These are phyloP conservation scores for Zygoascus hellenicus DNA, from an alignment of 1,139 yeast genomes.

Conservation along the genomic window DNA sequence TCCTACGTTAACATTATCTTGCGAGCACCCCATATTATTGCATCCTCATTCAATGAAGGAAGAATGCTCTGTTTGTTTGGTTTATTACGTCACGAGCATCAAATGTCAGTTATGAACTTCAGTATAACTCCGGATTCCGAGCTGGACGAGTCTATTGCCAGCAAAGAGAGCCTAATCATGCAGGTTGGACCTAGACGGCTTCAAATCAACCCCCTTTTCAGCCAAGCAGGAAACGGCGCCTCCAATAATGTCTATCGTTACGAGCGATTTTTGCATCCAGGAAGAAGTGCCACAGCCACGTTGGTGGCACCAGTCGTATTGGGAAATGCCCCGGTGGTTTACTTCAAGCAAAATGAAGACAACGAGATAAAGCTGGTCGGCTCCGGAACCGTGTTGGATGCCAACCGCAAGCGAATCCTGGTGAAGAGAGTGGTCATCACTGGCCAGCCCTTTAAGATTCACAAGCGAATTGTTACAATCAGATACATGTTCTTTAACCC, in stretches of 20 bases:
- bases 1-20: slow-evolving; percentile 52
- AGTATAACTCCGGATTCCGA: slow-evolving; percentile 86
- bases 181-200: slow-evolving; percentile 94
- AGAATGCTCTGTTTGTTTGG: slow-evolving; percentile 64
- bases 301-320: slow-evolving; percentile 86
- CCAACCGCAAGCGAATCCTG: slow-evolving; percentile 76
- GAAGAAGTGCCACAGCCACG: slow-evolving; percentile 72
- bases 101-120: slow-evolving; percentile 75
- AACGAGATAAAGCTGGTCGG: slow-evolving; percentile 60
- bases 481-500: slow-evolving; percentile 97
- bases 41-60: slow-evolving; percentile 19
- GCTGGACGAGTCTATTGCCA: slow-evolving; percentile 61
- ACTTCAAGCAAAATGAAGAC: slow-evolving; percentile 38
- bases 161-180: slow-evolving; percentile 71
- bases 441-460: slow-evolving; percentile 93
- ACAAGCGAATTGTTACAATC: slow-evolving; percentile 83
- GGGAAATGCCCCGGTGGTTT: slow-evolving; percentile 47
- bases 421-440: slow-evolving; percentile 88
- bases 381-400: slow-evolving; percentile 82
- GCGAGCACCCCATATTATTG: slow-evolving; percentile 51
- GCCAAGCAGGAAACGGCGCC: slow-evolving; percentile 64
- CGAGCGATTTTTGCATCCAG: slow-evolving; percentile 78
- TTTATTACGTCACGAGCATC: slow-evolving; percentile 78
- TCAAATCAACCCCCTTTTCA: slow-evolving; percentile 76
- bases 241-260: slow-evolving; percentile 83